Percentiles rank a stretch among this genome's conserved stretches.
Evolutionary conservation across 768 basidiomycete genomes (phyloP).

Genomic region (Paxillus involutus): DNA sequence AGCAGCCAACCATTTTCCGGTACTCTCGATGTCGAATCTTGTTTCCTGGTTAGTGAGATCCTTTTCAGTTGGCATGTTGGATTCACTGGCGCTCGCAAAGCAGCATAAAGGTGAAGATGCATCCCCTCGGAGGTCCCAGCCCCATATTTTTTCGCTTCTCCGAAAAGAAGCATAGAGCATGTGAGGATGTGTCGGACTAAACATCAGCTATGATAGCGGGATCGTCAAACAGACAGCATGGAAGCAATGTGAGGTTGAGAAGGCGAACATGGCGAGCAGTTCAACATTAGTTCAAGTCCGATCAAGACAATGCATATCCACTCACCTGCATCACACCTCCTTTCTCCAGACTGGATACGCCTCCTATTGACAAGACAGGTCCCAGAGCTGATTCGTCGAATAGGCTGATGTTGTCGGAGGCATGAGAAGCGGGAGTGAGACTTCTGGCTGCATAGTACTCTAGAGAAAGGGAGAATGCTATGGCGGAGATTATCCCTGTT

Average conservation of each 20-base stretch:
- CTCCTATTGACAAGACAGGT: conserved; percentile 64
- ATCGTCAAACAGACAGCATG: background rate
- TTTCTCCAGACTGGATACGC: conserved; percentile 39
- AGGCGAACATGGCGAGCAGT: too few species aligned
- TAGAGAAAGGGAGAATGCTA: conserved; percentile 71
- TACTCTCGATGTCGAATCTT: conserved; percentile 73
- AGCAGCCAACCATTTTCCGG: conserved; percentile 59
- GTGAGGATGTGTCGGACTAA: conserved; percentile 74
- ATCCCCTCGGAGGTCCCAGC: conserved; percentile 79
- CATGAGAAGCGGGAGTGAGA: conserved; percentile 47
- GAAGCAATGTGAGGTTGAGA: too few species aligned
- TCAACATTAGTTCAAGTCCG: background rate
- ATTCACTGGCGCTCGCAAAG: conserved; percentile 17
- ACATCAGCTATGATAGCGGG: conserved; percentile 53
- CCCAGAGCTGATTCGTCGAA: conserved; percentile 60
- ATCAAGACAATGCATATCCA: background rate
- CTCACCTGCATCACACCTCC: conserved; percentile 51
- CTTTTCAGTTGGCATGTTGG: background rate
- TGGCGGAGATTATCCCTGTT: conserved; percentile 80
- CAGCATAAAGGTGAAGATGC: conserved; percentile 40
- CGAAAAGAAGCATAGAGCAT: conserved; percentile 81
- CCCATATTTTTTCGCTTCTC: conserved; percentile 53
- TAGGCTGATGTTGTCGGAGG: conserved; percentile 57
- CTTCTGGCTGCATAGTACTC: conserved; percentile 82
- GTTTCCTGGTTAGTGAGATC: conserved; percentile 72